These are phyloP conservation scores for Ottelia alismoides DNA, from an alignment of 106 monocot genomes.

Conservation along the genomic window DNA sequence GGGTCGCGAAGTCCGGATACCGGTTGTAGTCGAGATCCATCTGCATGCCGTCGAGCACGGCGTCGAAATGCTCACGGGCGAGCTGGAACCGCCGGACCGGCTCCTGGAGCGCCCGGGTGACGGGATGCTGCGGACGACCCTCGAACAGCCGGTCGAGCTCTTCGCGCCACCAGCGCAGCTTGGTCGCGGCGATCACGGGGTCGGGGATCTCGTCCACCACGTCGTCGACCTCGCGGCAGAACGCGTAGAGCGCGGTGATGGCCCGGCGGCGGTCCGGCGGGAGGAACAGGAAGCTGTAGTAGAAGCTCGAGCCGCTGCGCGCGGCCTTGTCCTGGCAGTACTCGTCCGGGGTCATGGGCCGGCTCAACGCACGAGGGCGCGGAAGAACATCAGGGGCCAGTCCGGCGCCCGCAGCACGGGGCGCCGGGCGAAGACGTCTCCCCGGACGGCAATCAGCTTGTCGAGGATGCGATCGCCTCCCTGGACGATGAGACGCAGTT, in stretches of 20 bases:
- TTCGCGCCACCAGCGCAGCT: neutral
- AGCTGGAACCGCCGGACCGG: neutral
- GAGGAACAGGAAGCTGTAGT: neutral
- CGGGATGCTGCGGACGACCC: too few species aligned
- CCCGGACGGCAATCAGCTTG: neutral
- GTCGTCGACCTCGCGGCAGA: neutral
- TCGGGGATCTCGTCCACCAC: neutral
- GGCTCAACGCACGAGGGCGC: neutral
- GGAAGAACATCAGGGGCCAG: neutral
- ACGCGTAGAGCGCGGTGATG: neutral
- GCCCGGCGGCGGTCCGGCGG: too few species aligned
- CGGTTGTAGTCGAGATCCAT: neutral
- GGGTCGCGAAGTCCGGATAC: neutral
- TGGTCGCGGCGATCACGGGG: neutral
- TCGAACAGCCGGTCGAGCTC: neutral
- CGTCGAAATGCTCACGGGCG: neutral
- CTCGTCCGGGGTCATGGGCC: neutral
- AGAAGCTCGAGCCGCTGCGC: neutral
- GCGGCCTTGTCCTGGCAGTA: neutral
- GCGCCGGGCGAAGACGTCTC: neutral
- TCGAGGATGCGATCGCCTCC: neutral
- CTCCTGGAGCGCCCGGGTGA: neutral
- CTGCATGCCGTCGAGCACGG: neutral
- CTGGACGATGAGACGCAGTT: neutral
- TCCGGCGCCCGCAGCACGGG: neutral